Base-by-base conservation (phyloP, 306 rosid genomes). In the Cajanus cajan region DNA sequence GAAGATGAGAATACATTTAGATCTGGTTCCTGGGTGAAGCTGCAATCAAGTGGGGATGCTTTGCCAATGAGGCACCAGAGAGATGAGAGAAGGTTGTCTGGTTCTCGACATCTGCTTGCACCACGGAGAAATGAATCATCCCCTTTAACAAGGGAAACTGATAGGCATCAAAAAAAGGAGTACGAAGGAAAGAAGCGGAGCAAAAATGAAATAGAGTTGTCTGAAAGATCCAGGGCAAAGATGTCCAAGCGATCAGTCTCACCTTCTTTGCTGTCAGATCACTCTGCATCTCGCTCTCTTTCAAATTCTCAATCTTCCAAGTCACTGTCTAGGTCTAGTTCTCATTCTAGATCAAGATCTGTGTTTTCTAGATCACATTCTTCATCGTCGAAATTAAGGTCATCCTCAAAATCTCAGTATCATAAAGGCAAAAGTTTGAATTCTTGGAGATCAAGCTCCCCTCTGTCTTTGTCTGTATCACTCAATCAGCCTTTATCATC, bases 401-500 rank as follows among this genome's bases (percentile, higher is more conserved):
- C 88, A 36, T 74, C 79, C 52, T 82, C 87, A 39, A 88, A 85
- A 81, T 82, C 85, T 24, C 68, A 45, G 19, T 21, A 51, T 77
- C 58, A 55, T 54, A 76, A 65, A 36, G 69, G 80, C 34, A 77
- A 64, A 82, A 67, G 87, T 57, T 48, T 59, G 36, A 78, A 74
- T 68, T 82, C 84, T 70, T 73, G 77, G 81, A 82, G 91, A 73
- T 86, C 87, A 55, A 86, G 86, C 74, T 72, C 86, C 25, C 82
- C 81, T 34, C 62, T 73, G 16, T 86, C 86, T 36, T 68, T 86
- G 74, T 85, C 85, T 67, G 88, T 82, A 36, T 84, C 94, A 15
- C 85, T 80, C 28, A 78, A 67, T 80, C 79, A 4, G 64, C 75
- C 80, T 43, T 47, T 72, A 57, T 59, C 76, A 19, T 54, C 83